Evolutionary conservation across 1,284 basidiomycete species (phyloP).

Genomic region (Pseudozyma thailandica): DNA sequence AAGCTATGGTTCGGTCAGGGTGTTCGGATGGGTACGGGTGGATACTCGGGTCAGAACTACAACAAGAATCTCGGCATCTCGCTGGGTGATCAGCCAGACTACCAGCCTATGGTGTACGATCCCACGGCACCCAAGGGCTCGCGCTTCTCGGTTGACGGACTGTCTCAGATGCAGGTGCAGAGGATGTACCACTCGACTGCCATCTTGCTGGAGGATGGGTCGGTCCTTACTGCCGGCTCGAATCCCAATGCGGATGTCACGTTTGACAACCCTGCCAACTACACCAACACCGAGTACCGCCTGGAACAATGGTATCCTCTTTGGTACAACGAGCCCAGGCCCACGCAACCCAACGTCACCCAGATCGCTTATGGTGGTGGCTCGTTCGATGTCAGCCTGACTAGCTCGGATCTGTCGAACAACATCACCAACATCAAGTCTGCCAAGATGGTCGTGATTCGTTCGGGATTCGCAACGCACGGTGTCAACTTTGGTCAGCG

Average conservation of each 20-base stretch:
- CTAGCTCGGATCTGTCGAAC: constrained; percentile 33
- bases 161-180: constrained; percentile 78
- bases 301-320: constrained; percentile 79
- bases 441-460: constrained; percentile 76
- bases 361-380: constrained; percentile 86
- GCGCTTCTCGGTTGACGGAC: constrained; percentile 75
- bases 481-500: constrained; percentile 69
- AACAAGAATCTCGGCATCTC: constrained; percentile 62
- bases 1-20: constrained; percentile 68
- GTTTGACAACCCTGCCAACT: constrained; percentile 45
- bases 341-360: constrained; percentile 76
- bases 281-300: constrained; percentile 79
- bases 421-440: constrained; percentile 70
- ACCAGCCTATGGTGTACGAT: constrained; percentile 79
- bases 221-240: constrained; percentile 87
- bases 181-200: constrained; percentile 79
- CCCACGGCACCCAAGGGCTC: constrained; percentile 73
- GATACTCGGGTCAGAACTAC: constrained; percentile 80
- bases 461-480: constrained; percentile 64
- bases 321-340: constrained; percentile 74
- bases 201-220: constrained; percentile 81
- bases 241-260: constrained; percentile 86
- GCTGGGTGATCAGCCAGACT: constrained; percentile 72
- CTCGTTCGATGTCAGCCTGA: constrained; percentile 75
- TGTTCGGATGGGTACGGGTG: constrained; percentile 70